Conservation (phyloP, 805 yeast genomes). For the Grigorovia yakushimaensis region DNA sequence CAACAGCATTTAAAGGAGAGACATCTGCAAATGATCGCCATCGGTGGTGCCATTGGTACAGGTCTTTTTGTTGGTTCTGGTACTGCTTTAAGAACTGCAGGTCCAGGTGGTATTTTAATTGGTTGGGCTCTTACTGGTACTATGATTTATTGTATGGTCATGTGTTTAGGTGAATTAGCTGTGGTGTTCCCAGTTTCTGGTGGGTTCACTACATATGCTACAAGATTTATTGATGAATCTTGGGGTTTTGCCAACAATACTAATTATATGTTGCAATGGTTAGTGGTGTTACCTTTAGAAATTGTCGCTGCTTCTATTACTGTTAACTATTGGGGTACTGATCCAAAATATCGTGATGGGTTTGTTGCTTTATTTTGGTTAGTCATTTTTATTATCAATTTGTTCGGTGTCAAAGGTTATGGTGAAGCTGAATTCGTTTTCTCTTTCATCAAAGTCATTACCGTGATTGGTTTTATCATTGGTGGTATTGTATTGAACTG, state of each 20-base stretch:
- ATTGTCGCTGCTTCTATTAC: slow-evolving; percentile 46
- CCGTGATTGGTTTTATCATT: slow-evolving; percentile 40
- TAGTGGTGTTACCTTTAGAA: slow-evolving; percentile 42
- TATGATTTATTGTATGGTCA: slow-evolving; percentile 49
- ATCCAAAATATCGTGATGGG: too few species aligned
- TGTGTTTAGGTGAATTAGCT: slow-evolving; percentile 55
- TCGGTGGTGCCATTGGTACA: slow-evolving; percentile 67
- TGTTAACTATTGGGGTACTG: too few species aligned
- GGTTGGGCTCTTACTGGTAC: slow-evolving; percentile 41
- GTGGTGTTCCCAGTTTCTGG: slow-evolving; percentile 58
- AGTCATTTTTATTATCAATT: too few species aligned
- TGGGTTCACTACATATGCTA: slow-evolving; percentile 50
- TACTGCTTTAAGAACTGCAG: slow-evolving; percentile 49
- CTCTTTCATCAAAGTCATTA: slow-evolving; percentile 38
- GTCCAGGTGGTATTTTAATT: slow-evolving; percentile 53
- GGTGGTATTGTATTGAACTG: slow-evolving; percentile 39
- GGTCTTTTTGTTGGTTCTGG: slow-evolving; percentile 73
- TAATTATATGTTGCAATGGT: slow-evolving; percentile 45
- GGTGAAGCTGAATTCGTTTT: slow-evolving; percentile 47
- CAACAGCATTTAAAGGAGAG: slow-evolving; percentile 43
- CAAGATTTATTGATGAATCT: slow-evolving; percentile 50
- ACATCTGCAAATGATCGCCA: too few species aligned
- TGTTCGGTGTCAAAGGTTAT: too few species aligned
- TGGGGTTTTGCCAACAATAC: too few species aligned
- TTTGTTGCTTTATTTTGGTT: too few species aligned